Base-by-base conservation (phyloP, 2,329 filamentous ascomycete genomes). In the Biscogniauxia sp. region DNA sequence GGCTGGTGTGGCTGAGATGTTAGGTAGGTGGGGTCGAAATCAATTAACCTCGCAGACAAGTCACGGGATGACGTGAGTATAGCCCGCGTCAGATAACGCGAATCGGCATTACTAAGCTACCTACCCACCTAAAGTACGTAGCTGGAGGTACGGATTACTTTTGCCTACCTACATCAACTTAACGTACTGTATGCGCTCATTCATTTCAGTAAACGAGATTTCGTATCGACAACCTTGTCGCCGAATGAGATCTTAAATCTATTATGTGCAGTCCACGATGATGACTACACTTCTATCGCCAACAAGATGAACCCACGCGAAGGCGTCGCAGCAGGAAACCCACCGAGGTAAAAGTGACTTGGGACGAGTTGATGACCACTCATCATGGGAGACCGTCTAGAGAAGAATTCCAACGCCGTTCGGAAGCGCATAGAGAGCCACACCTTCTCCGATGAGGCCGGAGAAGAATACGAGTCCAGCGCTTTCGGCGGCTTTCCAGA, bases 401-500 rank as follows among this genome's bases (percentile, higher is more conserved):
- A 88, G 4, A 86, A 85, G 72, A 87, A 88, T 67, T 88, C 87
- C n/a, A 79, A 82, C 28, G 79, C 79, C 37, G 80, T 86, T 73
- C 82, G 84, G 67, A 88, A 88, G 72, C 80, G 83, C 66, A 87
- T 89, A 63, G 82, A 86, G 58, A 72, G 71, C 17, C 86, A 97
- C 76, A 84, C 82, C 1, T 98, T 97, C 73, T 81, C 88, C 1
- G 83, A 90, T 70, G 93, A 97, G 73, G 84, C 84, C 23, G 94
- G 95, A 60, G 94, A 98, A 60, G 96, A 99, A 74, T 99, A 99
- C 74, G 88, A 89, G 61, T 86, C 82, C 1, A 97, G 93, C 64
- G 86, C 85, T 56, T 99, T 98, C 75, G 92, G 92, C 25, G 94
- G 93, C 8, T 96, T 98, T 70, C 78, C 82, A 23, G 94, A 98